Percentiles rank a stretch among this genome's conserved stretches.
Evolutionary conservation across 2,329 filamentous ascomycete species (phyloP).

Genomic region (Hymenoscyphus repandus): DNA sequence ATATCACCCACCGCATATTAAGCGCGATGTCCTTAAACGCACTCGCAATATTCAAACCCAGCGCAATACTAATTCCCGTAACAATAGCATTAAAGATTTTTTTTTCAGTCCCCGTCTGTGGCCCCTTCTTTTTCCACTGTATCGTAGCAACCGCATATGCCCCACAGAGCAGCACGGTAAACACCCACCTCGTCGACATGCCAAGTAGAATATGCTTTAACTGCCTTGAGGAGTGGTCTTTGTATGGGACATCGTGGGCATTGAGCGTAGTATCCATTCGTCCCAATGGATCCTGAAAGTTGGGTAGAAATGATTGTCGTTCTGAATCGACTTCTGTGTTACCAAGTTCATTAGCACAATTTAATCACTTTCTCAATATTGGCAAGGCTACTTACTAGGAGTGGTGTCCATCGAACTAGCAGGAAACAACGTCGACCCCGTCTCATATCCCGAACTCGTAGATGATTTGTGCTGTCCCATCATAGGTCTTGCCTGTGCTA

Average conservation of each 20-base stretch:
- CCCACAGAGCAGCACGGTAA: constrained; percentile 22
- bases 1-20: constrained; percentile 42
- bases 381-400: background rate
- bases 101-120: constrained; percentile 34
- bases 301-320: constrained; percentile 19
- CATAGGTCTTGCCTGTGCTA: constrained; percentile 8
- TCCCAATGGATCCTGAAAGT: constrained; percentile 19
- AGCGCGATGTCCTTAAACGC: constrained; percentile 39
- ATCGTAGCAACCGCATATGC: constrained; percentile 18
- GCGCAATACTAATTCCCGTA: constrained; percentile 38
- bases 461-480: constrained; percentile 7
- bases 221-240: constrained; percentile 24
- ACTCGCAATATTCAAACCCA: constrained; percentile 39
- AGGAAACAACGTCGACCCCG: constrained; percentile 11
- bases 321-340: constrained; percentile 8
- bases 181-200: constrained; percentile 17
- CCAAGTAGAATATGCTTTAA: constrained; percentile 23
- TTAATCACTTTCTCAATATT: background rate
- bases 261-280: constrained; percentile 20
- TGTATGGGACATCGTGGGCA: constrained; percentile 15
- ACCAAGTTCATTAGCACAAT: background rate
- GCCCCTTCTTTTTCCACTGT: constrained; percentile 19
- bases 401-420: background rate
- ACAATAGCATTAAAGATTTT: constrained; percentile 40
- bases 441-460: constrained; percentile 12